These are phyloP conservation scores for Suhomyces taliae DNA, from an alignment of 1,139 yeast species.

Conservation along the genomic window DNA sequence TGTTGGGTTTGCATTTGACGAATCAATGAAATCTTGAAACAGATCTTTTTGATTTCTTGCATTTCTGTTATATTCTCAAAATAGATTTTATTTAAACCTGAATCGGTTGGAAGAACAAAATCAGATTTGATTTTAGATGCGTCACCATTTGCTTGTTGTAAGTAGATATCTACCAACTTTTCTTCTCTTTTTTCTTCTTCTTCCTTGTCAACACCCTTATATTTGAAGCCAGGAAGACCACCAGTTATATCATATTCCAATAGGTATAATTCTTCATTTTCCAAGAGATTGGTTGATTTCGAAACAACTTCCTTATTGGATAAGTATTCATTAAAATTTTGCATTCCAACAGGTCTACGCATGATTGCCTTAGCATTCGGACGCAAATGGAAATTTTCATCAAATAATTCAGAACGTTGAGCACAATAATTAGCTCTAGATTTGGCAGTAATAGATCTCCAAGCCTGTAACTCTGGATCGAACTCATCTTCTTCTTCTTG, in stretches of 20 bases:
- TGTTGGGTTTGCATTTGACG: constrained; percentile 89
- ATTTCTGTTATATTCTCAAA: constrained; percentile 70
- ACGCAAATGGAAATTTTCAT: constrained; percentile 54
- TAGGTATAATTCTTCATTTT: constrained; percentile 65
- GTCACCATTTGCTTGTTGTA: constrained; percentile 33
- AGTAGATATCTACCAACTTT: constrained; percentile 37
- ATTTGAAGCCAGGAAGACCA: constrained; percentile 69
- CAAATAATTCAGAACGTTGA: constrained; percentile 66
- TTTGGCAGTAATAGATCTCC: constrained; percentile 81
- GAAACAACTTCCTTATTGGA: constrained; percentile 43
- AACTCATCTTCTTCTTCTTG: constrained; percentile 27
- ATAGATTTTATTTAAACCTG: constrained; percentile 63
- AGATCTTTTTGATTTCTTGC: constrained; percentile 83
- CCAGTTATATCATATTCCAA: constrained; percentile 84
- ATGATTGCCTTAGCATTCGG: constrained; percentile 67
- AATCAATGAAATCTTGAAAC: constrained; percentile 85
- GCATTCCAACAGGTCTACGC: constrained; percentile 62
- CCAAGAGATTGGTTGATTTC: constrained; percentile 48
- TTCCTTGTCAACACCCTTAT: constrained; percentile 50
- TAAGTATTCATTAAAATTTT: constrained; percentile 49
- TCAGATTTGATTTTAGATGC: constrained; percentile 27
- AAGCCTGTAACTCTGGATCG: constrained; percentile 56
- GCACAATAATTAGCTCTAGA: constrained; percentile 75
- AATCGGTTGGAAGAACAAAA: constrained; percentile 37
- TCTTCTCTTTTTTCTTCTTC: constrained; percentile 54